phyloP scores from a whole-genome alignment of 495 filamentous ascomycete species.

The Aspergillus panamensis region DNA sequence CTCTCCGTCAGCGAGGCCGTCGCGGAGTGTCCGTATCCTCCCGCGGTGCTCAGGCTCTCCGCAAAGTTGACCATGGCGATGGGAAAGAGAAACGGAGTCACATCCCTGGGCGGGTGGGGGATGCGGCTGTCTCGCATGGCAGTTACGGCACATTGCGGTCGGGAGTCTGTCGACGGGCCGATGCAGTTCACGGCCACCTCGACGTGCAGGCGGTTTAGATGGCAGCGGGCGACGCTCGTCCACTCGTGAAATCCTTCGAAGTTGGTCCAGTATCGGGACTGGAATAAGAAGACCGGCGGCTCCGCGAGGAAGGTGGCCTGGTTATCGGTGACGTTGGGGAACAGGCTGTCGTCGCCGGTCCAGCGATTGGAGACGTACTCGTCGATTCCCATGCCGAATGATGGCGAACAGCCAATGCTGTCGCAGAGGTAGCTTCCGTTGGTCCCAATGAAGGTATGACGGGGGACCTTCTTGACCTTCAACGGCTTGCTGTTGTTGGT shows the following conservation, averaged over 20 bases:
- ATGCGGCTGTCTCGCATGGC: not conserved
- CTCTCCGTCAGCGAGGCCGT: not conserved
- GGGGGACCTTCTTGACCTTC: not conserved
- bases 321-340: conserved; percentile 2
- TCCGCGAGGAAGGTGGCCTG: not conserved
- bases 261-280: not conserved
- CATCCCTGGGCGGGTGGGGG: not conserved
- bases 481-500: not conserved
- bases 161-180: too few relatives aligned
- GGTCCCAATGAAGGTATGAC: not conserved
- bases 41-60: not conserved
- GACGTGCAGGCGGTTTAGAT: not conserved
- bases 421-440: not conserved
- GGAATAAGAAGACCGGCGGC: conserved; percentile 1
- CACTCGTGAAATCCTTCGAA: not conserved
- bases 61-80: not conserved
- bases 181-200: not conserved
- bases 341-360: not conserved
- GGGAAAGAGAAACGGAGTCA: not conserved
- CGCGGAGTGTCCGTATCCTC: not conserved
- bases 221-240: not conserved
- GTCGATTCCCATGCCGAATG: not conserved
- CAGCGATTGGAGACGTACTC: not conserved
- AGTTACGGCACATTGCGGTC: not conserved
- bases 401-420: not conserved